phyloP scores from a whole-genome alignment of 2,329 filamentous ascomycete species.

The Hysterium pulicare region DNA sequence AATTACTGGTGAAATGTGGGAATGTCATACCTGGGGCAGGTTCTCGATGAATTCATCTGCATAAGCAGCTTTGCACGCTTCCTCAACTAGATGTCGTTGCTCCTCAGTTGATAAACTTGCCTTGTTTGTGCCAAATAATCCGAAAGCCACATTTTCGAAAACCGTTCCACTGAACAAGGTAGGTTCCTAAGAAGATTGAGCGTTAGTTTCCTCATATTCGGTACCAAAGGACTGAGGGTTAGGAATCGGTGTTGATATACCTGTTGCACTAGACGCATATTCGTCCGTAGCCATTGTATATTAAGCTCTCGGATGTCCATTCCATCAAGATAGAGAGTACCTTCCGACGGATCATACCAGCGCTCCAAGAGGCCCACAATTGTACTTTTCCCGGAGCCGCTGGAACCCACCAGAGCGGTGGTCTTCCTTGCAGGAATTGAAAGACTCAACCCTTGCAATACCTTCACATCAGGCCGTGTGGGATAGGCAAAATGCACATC shows the following conservation, averaged over 20 bases:
- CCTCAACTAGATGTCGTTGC: constrained; percentile 27
- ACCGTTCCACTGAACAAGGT: constrained; percentile 13
- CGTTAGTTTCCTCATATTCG: too few relatives aligned
- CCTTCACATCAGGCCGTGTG: constrained; percentile 32
- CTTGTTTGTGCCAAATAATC: constrained; percentile 25
- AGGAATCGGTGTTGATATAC: too few relatives aligned
- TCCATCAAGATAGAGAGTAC: constrained; percentile 28
- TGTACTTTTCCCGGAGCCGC: constrained; percentile 39
- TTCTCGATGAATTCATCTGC: constrained; percentile 37
- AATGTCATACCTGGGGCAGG: constrained; percentile 19
- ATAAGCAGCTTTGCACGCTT: constrained; percentile 31
- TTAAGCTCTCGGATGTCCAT: constrained; percentile 11
- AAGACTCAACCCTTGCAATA: constrained; percentile 35
- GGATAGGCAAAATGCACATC: constrained; percentile 73
- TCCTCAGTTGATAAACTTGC: constrained; percentile 19
- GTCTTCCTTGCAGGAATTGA: constrained; percentile 40
- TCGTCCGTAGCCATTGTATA: constrained; percentile 8
- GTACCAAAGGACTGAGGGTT: too few relatives aligned
- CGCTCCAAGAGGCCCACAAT: constrained; percentile 35
- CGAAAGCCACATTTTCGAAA: constrained; percentile 27
- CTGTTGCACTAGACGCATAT: constrained; percentile 16
- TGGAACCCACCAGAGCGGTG: constrained; percentile 44
- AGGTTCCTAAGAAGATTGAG: constrained; percentile 1
- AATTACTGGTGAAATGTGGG: constrained; percentile 3
- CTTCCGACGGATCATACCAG: constrained; percentile 34